These are phyloP conservation scores for Guillardia theta DNA, from an alignment of 78 protist species.

Conservation along the genomic window DNA sequence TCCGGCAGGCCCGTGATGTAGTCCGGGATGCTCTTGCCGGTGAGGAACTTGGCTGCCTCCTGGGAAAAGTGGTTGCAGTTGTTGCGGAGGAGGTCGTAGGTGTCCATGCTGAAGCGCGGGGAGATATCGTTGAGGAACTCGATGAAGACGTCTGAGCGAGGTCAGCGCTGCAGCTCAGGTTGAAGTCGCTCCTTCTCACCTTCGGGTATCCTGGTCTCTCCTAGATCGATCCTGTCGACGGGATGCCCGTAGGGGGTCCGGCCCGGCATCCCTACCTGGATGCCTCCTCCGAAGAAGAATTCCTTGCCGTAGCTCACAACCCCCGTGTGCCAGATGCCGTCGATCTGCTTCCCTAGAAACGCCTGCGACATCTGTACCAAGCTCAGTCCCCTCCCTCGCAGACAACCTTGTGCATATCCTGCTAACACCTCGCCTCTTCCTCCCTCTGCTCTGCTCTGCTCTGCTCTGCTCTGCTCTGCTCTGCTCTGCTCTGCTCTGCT, in stretches of 20 bases:
- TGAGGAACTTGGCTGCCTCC: neutral
- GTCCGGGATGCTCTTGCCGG: neutral
- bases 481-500: too few relatives aligned
- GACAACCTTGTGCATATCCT: neutral
- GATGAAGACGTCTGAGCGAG: neutral
- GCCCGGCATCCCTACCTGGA: neutral
- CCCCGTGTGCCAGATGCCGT: conserved; percentile 16
- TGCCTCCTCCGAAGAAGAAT: conserved; percentile 4
- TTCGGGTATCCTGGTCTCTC: neutral
- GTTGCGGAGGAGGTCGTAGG: neutral
- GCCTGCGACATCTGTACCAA: neutral
- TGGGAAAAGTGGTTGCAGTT: conserved; percentile 32
- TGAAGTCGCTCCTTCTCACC: too few relatives aligned
- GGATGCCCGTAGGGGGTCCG: conserved; percentile 30
- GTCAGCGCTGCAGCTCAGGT: neutral
- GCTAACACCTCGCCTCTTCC: too few relatives aligned
- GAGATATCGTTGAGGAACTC: neutral
- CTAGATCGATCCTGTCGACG: neutral
- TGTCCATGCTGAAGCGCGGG: neutral
- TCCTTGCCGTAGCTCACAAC: neutral
- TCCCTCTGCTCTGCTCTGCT: too few relatives aligned
- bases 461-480: too few relatives aligned
- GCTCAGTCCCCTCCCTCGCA: neutral
- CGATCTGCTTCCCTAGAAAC: conserved; percentile 18
- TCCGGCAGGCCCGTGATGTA: neutral